phyloP scores from a whole-genome alignment of 257 asterid genomes.

The Jacaranda mimosifolia region DNA sequence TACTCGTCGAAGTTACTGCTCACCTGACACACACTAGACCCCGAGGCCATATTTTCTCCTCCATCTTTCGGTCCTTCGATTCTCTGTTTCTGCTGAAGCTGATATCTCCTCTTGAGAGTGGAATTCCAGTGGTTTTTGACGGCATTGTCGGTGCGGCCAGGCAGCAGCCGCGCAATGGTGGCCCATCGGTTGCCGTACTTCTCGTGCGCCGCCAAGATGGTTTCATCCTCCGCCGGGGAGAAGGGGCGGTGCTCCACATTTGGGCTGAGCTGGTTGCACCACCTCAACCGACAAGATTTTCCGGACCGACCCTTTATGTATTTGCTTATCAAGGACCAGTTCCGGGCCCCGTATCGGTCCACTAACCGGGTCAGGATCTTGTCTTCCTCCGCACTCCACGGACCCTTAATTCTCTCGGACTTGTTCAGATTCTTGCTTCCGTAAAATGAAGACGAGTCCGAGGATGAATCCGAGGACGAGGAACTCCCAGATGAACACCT shows the following conservation, averaged over 20 bases:
- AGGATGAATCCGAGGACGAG: conserved; percentile 58
- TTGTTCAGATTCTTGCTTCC: conserved; percentile 37
- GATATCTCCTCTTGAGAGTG: conserved; percentile 64
- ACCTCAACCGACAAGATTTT: conserved; percentile 71
- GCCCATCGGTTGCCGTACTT: conserved; percentile 86
- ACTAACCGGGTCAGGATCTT: conserved; percentile 70
- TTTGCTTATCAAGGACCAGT: conserved; percentile 79
- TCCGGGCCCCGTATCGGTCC: conserved; percentile 74
- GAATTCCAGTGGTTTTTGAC: conserved; percentile 88
- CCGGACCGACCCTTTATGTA: conserved; percentile 84
- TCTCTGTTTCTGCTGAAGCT: conserved; percentile 20
- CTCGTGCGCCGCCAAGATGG: conserved; percentile 74
- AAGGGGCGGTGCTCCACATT: conserved; percentile 79
- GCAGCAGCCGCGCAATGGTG: conserved; percentile 76
- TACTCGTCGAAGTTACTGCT: conserved; percentile 36
- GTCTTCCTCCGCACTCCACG: conserved; percentile 91
- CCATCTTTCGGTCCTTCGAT: conserved; percentile 4
- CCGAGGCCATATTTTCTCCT: conserved; percentile 25
- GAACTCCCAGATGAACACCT: conserved; percentile 58
- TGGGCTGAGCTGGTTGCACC: conserved; percentile 88
- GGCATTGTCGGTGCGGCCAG: conserved; percentile 85
- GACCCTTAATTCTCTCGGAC: conserved; percentile 67
- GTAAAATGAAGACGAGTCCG: conserved; percentile 49
- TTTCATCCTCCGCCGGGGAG: conserved; percentile 68
- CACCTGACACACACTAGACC: conserved; percentile 24